A percentile compares a stretch with the other conserved stretches of the same genome.
phyloP scores from a whole-genome alignment of 208 protist genomes.

The Blastocrithidia nonstop region DNA sequence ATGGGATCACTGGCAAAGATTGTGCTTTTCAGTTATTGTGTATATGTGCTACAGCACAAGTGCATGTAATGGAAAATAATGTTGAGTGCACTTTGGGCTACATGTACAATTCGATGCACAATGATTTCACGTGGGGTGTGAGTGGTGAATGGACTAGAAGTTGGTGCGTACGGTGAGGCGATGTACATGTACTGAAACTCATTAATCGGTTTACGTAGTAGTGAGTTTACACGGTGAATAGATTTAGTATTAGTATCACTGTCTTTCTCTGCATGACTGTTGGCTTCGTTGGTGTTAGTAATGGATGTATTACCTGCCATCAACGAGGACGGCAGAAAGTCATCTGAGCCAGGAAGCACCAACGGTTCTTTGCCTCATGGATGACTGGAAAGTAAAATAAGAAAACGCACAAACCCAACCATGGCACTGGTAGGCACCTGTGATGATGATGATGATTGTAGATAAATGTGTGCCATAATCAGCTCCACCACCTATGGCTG shows the following conservation, averaged over 20 bases:
- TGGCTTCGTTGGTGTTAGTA: conserved; percentile 7
- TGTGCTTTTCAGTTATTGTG: too few species aligned
- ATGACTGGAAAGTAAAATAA: conserved; percentile 61
- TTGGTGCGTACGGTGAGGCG: conserved; percentile 55
- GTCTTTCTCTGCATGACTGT: conserved; percentile 6
- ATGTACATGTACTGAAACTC: conserved; percentile 75
- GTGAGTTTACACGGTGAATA: background rate
- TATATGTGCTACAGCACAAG: too few species aligned
- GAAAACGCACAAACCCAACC: conserved; percentile 61
- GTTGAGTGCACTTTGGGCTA: conserved; percentile 33
- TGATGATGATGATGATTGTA: conserved; percentile 5
- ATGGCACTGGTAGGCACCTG: background rate
- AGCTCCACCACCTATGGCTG: conserved; percentile 71
- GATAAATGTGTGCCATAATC: conserved; percentile 64
- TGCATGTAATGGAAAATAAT: conserved; percentile 32
- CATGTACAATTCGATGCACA: conserved; percentile 62
- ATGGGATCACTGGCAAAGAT: too few species aligned
- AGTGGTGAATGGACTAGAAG: conserved; percentile 64
- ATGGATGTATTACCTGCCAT: background rate
- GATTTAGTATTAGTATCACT: background rate
- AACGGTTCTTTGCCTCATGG: conserved; percentile 51
- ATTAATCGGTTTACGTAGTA: conserved; percentile 16
- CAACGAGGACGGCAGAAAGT: too few species aligned
- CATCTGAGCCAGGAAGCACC: conserved; percentile 51
- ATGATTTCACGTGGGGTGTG: conserved; percentile 68